Base-by-base conservation (phyloP, 2,329 filamentous ascomycete genomes). In the Aspergillus viridinutans region DNA sequence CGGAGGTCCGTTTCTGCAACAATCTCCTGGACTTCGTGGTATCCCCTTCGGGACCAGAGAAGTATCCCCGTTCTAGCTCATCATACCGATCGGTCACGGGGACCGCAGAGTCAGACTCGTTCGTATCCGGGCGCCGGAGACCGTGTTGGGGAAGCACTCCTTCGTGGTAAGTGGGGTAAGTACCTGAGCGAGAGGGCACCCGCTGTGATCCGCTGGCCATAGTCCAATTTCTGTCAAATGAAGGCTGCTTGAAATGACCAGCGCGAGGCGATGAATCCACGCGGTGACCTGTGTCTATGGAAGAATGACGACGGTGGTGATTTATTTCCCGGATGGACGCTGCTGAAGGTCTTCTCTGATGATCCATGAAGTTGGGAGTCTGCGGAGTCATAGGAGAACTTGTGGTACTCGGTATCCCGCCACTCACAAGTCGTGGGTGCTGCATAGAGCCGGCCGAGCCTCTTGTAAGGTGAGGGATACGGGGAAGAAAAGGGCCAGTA, bases 51-150 rank as follows among this genome's bases (percentile, higher is more conserved):
- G 89, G 89, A 3, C 92, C 91, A 7, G 93, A 97, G 69, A 97
- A 96, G 73, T 97, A 97, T 25, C 92, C 93, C 38, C 91, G 85
- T 67, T 97, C 94, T 17, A 90, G 73, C 59, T 95, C 90, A 55
- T 76, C 74, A 49, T 75, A 68, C 59, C 69, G 59, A 58, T 68
- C 64, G 53, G 73, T 64, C 12, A 67, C 67, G 38, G 67, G 65
- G 32, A 69, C 67, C 26, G 64, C 64, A 26, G 72, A 69, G 56
- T 74, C 69, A 21, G 69, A 66, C 51, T 68, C 69, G 61, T 71
- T 66, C 9, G 65, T 55, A 17, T 63, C 58, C 7, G 60, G 50
- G 7, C 60, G 61, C 7, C 60, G 63, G 52, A 64, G 66, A 35
- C 55, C 48, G 43, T 61, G 57, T 40, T 64, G 65, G 26, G 56